A percentile compares a stretch with the other conserved stretches of the same genome.
Evolutionary conservation across 2,329 filamentous ascomycete genomes (phyloP).

Genomic region (Chalaropsis ovoidea): DNA sequence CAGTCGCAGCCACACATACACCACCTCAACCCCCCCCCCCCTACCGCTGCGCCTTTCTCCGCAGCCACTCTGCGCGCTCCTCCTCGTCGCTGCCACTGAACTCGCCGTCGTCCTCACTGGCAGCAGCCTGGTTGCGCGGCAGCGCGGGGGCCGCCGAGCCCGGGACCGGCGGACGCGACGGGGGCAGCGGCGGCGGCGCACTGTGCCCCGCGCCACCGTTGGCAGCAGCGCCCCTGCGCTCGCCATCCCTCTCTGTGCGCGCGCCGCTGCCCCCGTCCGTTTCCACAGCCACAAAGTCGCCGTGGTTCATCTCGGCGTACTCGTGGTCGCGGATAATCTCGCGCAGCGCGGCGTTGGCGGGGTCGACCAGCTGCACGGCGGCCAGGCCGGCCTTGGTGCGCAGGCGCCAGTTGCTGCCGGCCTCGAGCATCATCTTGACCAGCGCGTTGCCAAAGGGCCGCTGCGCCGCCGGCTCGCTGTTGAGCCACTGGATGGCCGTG

Average conservation of each 20-base stretch:
- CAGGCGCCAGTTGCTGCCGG: constrained; percentile 50
- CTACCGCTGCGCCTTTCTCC: constrained; percentile 34
- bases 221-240: no score
- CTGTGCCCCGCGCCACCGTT: background rate
- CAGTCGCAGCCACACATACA: background rate
- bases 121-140: constrained; percentile 25
- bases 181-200: constrained; percentile 21
- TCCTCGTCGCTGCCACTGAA: constrained; percentile 56
- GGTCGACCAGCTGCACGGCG: constrained; percentile 62
- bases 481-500: constrained; percentile 66
- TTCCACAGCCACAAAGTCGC: constrained; percentile 44
- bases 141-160: constrained; percentile 26
- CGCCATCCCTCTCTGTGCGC: background rate
- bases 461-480: constrained; percentile 53
- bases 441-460: constrained; percentile 55
- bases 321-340: constrained; percentile 60
- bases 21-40: background rate
- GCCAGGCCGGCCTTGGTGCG: constrained; percentile 65
- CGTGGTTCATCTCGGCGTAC: constrained; percentile 50
- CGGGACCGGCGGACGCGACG: constrained; percentile 8
- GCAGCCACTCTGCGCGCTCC: constrained; percentile 52
- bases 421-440: constrained; percentile 72
- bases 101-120: constrained; percentile 47
- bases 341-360: constrained; percentile 51
- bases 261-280: constrained; percentile 25